A percentile compares a stretch with the other conserved stretches of the same genome.
Conservation (phyloP, 2,329 filamentous ascomycete genomes). For the Tolypocladium tropicale region DNA sequence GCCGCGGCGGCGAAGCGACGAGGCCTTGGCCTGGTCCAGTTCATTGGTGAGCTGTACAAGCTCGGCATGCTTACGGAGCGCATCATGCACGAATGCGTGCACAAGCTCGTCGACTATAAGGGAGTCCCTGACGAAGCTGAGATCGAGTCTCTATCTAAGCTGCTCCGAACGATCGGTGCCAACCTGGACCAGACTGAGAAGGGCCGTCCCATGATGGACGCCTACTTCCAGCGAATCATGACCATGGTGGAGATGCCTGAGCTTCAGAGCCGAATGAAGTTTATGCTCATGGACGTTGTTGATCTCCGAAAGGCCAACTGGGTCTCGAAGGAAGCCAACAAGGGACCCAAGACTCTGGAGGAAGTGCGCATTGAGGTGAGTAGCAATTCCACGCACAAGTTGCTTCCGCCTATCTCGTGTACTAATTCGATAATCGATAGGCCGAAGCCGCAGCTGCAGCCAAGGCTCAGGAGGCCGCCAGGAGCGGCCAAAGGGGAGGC, state of each 20-base stretch:
- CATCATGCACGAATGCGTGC: constrained; percentile 99
- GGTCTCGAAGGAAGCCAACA: constrained; percentile 80
- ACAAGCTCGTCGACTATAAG: constrained; percentile 92
- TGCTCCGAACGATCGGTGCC: constrained; percentile 81
- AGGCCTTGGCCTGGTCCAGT: constrained; percentile 95
- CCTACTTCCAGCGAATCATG: constrained; percentile 85
- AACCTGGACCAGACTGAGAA: constrained; percentile 79
- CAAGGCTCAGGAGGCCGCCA: constrained; percentile 65
- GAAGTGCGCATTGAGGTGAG: constrained; percentile 75
- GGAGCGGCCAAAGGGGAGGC: constrained; percentile 53
- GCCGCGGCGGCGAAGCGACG: constrained; percentile 91
- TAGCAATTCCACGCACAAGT: constrained; percentile 4
- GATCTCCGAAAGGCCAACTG: constrained; percentile 72
- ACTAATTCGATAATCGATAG: constrained; percentile 24
- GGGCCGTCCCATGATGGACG: constrained; percentile 78
- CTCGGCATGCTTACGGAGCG: constrained; percentile 96
- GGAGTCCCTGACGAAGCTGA: constrained; percentile 90
- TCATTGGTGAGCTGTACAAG: constrained; percentile 99
- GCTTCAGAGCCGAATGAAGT: constrained; percentile 77
- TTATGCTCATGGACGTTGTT: constrained; percentile 93
- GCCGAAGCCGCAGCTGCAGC: constrained; percentile 67
- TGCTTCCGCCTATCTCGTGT: not conserved
- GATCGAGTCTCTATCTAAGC: constrained; percentile 88
- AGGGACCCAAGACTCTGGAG: constrained; percentile 93
- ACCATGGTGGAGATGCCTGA: constrained; percentile 70